Base-by-base conservation (phyloP, 1,284 basidiomycete species). In the Trametes pubescens region DNA sequence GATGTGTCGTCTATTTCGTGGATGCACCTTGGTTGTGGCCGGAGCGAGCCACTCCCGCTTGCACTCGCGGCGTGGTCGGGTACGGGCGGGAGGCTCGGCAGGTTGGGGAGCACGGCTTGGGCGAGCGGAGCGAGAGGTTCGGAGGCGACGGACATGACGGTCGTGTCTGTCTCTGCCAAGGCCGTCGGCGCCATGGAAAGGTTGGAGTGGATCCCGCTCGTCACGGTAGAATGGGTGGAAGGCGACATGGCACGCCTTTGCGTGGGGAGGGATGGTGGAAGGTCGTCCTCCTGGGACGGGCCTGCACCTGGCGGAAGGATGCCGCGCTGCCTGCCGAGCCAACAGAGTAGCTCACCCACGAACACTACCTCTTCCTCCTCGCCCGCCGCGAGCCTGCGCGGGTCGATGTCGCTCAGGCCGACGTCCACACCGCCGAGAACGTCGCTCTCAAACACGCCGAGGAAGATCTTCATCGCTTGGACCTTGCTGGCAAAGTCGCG, bases 361-460 rank as follows among this genome's bases (percentile, higher is more conserved):
- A 84, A 87, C 11, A 84, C 78, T n/a, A 85, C 82, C 70, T 91
- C 90, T 26, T 86, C 84, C 79, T 83, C 82, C 55, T 82, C 83
- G 0, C 89, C 89, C 6, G 79, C 76, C 0, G 89, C 89, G 9
- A 92, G 80, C 51, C 80, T 77, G 47, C 84, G 77, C 2, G 89
- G 90, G 67, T 92, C 89, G 35, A 92, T 74, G 34, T 82, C 79
- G 62, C 83, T 84, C 16, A 92, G 78, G 0, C 88, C 89, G 11
- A 89, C 83, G 66, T 89, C 85, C 62, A 77, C 74, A 47, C 73
- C 78, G 29, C 58, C 59, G 34, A 93, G 73, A 13, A 93, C 80
- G 68, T 92, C 90, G 49, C 82, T 85, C 59, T 92, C 89, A 4
- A 94, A 79, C 4, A 90, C 86, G 26, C 91, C 92, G 21, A 94